Evolutionary conservation across 106 monocot genomes (phyloP), one percentile per base, ranked within the genome.

Genomic region (Apostasia shenzhenica): DNA sequence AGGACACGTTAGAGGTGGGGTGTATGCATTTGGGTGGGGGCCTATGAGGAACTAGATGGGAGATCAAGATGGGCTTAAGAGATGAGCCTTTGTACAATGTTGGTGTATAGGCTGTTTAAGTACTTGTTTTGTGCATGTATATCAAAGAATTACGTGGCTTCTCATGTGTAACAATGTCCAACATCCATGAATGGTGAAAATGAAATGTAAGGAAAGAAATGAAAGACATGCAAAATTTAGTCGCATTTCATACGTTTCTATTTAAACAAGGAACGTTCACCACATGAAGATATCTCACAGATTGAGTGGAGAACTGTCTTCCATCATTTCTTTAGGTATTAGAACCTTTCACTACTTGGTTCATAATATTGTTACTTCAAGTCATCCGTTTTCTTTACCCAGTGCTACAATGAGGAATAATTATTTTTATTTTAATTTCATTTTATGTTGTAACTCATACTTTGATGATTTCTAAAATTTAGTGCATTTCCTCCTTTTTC

Each of bases 381-480:
- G 1, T 62, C 11, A 44, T 2, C 11, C 62, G 11, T 62, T 6
- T 62, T 3, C 62, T 62, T 62, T n/a, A 12, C 45, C 62, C 41
- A 41, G 4, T 4, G n/a, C 42, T 45, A 45, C n/a, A 45, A 62
- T 45, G 59, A 44, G 13, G 0, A 45, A 2, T 38, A 12, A 4
- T 45, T 45, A 6, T 5, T 6, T 11, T 62, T 69, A 0, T 8
- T 1, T 55, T 10, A 1, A 54, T 68, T 55, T 41, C 38, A n/a
- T 12, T 68, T 68, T 68, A 49, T 44, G 43, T 44, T 59, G 41
- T 43, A 43, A 62, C 1, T 4, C 62, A 39, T 12, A n/a, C n/a
- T 13, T 12, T 69, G 43, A 10, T 49, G 4, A 42, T 69, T 69
- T 56, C 69, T 69, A 43, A 55, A 26, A n/a, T 69, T 69, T 45